These are phyloP conservation scores for Xylaria bambusicola DNA, from an alignment of 495 filamentous ascomycete species.

Conservation along the genomic window DNA sequence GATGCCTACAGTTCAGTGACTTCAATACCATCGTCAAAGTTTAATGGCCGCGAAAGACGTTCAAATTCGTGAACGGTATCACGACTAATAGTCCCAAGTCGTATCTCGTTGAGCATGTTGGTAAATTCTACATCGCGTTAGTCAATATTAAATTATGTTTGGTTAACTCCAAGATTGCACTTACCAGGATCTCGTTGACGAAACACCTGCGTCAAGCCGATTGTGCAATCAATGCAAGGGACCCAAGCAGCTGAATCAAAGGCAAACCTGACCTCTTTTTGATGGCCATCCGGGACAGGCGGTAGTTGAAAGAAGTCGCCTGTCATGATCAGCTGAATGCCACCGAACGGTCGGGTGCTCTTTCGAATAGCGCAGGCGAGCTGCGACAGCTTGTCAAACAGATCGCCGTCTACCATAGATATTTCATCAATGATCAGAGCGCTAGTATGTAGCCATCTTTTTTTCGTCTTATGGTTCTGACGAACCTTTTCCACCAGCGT, in stretches of 20 bases:
- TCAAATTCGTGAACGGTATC: conserved; percentile 71
- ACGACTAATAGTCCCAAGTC: conserved; percentile 74
- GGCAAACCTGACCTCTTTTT: conserved; percentile 76
- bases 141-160: neutral
- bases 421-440: conserved; percentile 91
- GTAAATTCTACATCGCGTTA: conserved; percentile 67
- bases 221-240: conserved; percentile 91
- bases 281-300: conserved; percentile 72
- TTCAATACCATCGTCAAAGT: conserved; percentile 74
- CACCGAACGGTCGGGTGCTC: conserved; percentile 90
- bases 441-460: conserved; percentile 84
- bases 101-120: conserved; percentile 95
- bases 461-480: conserved; percentile 81
- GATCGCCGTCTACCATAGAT: conserved; percentile 96
- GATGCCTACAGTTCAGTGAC: conserved; percentile 73
- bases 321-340: conserved; percentile 93
- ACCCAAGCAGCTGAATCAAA: conserved; percentile 92
- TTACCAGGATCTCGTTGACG: conserved; percentile 86
- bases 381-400: conserved; percentile 93
- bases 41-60: conserved; percentile 65
- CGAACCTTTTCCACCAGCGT: conserved; percentile 90
- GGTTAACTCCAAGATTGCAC: conserved; percentile 17
- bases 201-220: conserved; percentile 93
- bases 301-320: conserved; percentile 98
- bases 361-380: conserved; percentile 79